Base-by-base conservation (phyloP, 768 basidiomycete genomes). In the Pilatotrama ljubarskyi region DNA sequence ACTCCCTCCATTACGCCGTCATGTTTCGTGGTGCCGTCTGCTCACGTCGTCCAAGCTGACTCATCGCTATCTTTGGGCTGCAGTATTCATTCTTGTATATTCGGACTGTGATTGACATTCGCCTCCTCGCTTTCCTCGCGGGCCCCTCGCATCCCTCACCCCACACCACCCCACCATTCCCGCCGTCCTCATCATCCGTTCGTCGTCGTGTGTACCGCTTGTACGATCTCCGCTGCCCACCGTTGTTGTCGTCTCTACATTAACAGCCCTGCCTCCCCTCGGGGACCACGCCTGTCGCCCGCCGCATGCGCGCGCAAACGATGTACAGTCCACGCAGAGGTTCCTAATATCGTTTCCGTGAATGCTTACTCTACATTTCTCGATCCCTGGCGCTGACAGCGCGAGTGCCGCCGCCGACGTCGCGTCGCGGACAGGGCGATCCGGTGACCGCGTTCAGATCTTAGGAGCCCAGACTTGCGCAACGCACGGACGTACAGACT, bases 381-480 rank as follows among this genome's bases (percentile, higher is more conserved):
- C 74, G 71, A 73, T 70, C 67, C 25, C 18, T 24, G 9, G 5
- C 36, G 32, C 29, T 18, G n/a, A n/a, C 35, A 13, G 22, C n/a
- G 49, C 42, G 15, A 13, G 22, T 20, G 41, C 41, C 41, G 29
- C 26, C 29, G 48, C 48, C 48, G 48, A 49, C 48, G 26, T 49
- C 46, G 7, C 26, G 48, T 15, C 3, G 48, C 26, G 36, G 20
- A 20, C 51, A 51, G 51, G 24, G 7, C 37, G 10, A 37, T 40
- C 51, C 22, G 18, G 51, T 51, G 51, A 51, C 37, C 37, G 11
- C 18, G 37, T 25, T 13, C 24, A 46, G 37, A n/a, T 20, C 48
- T 32, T 7, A 32, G 25, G 48, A n/a, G 14, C 26, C 13, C 48
- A 49, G 13, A 5, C 15, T 8, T 8, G 29, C 25, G 26, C 42